phyloP scores from a whole-genome alignment of 2,329 filamentous ascomycete genomes.

The Fusarium armeniacum region DNA sequence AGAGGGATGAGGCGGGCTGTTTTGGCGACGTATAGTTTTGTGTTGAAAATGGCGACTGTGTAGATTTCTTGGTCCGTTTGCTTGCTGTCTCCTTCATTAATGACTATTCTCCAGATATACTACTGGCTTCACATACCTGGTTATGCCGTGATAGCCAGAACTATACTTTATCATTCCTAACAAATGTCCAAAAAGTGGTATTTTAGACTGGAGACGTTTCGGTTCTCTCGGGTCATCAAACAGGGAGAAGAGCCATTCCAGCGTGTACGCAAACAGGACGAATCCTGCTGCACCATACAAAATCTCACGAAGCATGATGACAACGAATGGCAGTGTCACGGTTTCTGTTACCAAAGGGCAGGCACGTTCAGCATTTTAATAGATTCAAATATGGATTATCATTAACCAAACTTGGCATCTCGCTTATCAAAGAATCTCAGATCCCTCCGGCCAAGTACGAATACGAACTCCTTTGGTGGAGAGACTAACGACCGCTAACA shows the following conservation, averaged over 20 bases:
- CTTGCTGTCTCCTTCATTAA: background rate
- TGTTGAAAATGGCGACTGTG: slow-evolving; percentile 47
- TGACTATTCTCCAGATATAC: fast-evolving
- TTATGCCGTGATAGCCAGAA: slow-evolving; percentile 32
- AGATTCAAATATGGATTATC: background rate
- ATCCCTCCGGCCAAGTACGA: slow-evolving; percentile 1
- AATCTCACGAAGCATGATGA: slow-evolving; percentile 38
- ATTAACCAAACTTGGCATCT: background rate
- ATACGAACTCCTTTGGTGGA: slow-evolving; percentile 30
- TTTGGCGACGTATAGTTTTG: slow-evolving; percentile 51
- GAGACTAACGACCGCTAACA: slow-evolving; percentile 1
- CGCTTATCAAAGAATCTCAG: slow-evolving; percentile 11
- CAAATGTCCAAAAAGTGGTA: slow-evolving; percentile 43
- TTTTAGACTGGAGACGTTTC: slow-evolving; percentile 22
- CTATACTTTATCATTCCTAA: slow-evolving; percentile 39
- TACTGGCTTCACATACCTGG: slow-evolving; percentile 8
- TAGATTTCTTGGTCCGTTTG: slow-evolving; percentile 48
- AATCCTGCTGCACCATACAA: slow-evolving; percentile 26
- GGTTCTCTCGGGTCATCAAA: slow-evolving; percentile 44
- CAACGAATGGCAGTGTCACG: background rate
- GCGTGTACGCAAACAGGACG: slow-evolving; percentile 30
- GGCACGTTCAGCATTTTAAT: background rate
- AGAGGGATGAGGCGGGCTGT: slow-evolving; percentile 47
- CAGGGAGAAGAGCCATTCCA: slow-evolving; percentile 35
- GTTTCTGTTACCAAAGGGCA: background rate